Conservation (phyloP, 768 basidiomycete genomes). For the Amanita muscaria region DNA sequence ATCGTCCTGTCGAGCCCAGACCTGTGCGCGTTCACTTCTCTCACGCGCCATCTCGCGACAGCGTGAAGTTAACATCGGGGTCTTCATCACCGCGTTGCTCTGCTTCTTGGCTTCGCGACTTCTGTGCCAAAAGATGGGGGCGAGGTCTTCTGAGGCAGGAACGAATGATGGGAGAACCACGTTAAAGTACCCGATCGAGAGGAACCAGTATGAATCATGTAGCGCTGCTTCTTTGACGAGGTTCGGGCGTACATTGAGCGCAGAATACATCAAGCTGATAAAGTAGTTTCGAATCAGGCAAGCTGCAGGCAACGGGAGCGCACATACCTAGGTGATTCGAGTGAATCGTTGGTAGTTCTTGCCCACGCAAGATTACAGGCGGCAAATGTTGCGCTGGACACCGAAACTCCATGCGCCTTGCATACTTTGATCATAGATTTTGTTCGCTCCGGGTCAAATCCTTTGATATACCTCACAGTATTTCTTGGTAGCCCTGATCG, state of each 20-base stretch:
- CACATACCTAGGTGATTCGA: conserved; percentile 45
- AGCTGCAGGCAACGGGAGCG: neutral
- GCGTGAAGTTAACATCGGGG: conserved; percentile 50
- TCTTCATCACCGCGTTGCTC: conserved; percentile 56
- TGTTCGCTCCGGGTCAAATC: conserved; percentile 47
- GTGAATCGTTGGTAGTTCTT: conserved; percentile 32
- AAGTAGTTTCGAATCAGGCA: conserved; percentile 1
- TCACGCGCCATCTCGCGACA: conserved; percentile 57
- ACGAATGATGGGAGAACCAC: conserved; percentile 70
- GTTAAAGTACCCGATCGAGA: conserved; percentile 79
- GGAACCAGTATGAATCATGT: conserved; percentile 69
- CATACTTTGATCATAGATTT: conserved; percentile 58
- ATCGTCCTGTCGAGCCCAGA: conserved; percentile 74
- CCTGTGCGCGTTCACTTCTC: conserved; percentile 49
- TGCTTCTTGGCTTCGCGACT: conserved; percentile 62
- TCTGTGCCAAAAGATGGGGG: conserved; percentile 63
- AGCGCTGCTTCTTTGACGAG: conserved; percentile 32
- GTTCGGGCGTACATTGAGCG: conserved; percentile 68
- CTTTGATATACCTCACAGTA: conserved; percentile 64
- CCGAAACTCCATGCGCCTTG: conserved; percentile 63
- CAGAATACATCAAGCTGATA: conserved; percentile 74
- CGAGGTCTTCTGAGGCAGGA: conserved; percentile 33
- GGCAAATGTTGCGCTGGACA: conserved; percentile 69
- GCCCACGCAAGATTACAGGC: conserved; percentile 72
- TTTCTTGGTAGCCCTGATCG: conserved; percentile 33